Conservation (phyloP, 2,329 filamentous ascomycete species). For the Pseudopithomyces chartarum region DNA sequence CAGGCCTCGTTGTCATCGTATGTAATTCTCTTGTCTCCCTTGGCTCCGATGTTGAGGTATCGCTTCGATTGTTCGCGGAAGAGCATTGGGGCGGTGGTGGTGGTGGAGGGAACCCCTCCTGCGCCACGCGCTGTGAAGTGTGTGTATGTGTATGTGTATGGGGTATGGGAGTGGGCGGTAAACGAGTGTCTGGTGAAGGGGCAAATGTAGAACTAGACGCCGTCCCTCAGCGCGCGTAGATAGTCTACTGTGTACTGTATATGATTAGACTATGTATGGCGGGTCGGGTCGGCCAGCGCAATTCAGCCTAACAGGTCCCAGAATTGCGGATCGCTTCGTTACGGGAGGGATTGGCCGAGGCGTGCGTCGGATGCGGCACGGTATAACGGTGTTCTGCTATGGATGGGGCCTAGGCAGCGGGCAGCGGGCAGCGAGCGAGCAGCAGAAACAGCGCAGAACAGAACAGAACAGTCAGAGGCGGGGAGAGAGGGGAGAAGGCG, state of each 20-base stretch:
- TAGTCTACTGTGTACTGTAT: no score
- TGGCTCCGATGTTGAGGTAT: conserved; percentile 37
- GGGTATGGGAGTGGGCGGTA: not conserved
- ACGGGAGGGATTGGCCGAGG: conserved; percentile 1
- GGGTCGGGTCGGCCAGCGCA: not conserved
- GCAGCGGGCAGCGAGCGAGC: not conserved
- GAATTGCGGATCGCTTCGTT: conserved; percentile 9
- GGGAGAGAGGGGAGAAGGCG: not conserved
- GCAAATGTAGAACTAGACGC: not conserved
- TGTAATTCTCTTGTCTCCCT: conserved; percentile 25
- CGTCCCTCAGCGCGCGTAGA: not conserved
- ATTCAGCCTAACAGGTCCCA: conserved; percentile 4
- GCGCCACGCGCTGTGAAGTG: not conserved
- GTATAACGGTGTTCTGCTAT: not conserved
- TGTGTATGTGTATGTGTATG: not conserved
- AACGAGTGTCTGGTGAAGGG: conserved; percentile 2
- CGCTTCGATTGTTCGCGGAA: conserved; percentile 30
- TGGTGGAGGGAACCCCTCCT: conserved; percentile 1
- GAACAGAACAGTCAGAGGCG: no score
- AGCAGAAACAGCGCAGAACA: not conserved
- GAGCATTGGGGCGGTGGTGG: conserved; percentile 30
- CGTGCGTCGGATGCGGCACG: not conserved
- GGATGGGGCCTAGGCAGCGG: not conserved
- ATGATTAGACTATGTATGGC: not conserved
- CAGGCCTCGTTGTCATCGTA: conserved; percentile 41